Evolutionary conservation across 306 rosid genomes (phyloP).

Genomic region (Corylus heterophylla): DNA sequence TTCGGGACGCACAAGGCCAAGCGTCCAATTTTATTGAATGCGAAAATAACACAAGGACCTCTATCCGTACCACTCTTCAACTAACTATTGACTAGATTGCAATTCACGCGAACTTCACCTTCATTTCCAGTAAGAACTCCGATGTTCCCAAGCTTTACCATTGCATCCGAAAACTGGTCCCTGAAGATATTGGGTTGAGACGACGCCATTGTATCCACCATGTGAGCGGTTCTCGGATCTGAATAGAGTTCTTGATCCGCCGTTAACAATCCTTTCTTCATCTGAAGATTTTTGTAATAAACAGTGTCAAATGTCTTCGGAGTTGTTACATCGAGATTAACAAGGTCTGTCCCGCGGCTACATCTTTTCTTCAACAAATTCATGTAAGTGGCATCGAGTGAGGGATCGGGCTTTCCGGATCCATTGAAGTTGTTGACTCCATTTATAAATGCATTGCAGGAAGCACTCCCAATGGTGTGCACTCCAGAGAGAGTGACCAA

Average conservation of each 20-base stretch:
- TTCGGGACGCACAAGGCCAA: too few relatives aligned
- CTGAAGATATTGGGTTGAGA: slow-evolving; percentile 58
- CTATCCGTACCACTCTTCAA: too few relatives aligned
- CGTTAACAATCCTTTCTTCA: slow-evolving; percentile 63
- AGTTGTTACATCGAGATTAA: slow-evolving; percentile 61
- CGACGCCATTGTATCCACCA: slow-evolving; percentile 56
- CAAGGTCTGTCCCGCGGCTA: slow-evolving; percentile 34
- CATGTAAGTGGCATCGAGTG: slow-evolving; percentile 50
- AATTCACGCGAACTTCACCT: too few relatives aligned
- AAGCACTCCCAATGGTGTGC: slow-evolving; percentile 78
- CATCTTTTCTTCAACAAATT: slow-evolving; percentile 56
- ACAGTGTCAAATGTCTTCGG: slow-evolving; percentile 67
- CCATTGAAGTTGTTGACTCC: slow-evolving; percentile 58
- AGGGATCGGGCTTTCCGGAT: slow-evolving; percentile 65
- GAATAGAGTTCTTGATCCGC: slow-evolving; percentile 72
- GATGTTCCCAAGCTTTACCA: slow-evolving; percentile 83
- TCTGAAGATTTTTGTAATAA: slow-evolving; percentile 61
- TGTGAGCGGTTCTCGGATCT: slow-evolving; percentile 65
- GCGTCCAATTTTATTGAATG: too few relatives aligned
- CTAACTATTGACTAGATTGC: too few relatives aligned
- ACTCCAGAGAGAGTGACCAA: slow-evolving; percentile 83
- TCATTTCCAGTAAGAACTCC: too few relatives aligned
- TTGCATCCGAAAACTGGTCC: slow-evolving; percentile 66
- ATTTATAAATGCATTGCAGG: slow-evolving; percentile 49
- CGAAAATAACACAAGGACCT: too few relatives aligned